Evolutionary conservation across 1,284 basidiomycete genomes (phyloP), one percentile per base, ranked within the genome.

Genomic region (Coniferiporia sulphurascens): DNA sequence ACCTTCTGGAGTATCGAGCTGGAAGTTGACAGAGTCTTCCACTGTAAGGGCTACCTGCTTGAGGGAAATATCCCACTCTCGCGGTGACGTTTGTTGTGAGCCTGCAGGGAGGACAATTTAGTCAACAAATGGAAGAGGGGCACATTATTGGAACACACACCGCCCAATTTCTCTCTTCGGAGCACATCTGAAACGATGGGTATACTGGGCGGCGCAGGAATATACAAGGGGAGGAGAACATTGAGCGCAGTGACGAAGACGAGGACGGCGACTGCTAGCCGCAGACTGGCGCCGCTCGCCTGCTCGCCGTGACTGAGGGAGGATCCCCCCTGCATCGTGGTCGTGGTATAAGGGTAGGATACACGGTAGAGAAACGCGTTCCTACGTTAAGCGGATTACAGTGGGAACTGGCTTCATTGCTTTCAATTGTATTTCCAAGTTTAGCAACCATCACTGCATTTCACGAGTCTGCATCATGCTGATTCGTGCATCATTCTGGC

Each of bases 1-100:
- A 22, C 60, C 60, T 52, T 62, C 43, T 13, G 45, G 2, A 10
- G 56, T 58, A 38, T 62, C 60, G 12, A 62, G 48, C 34, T 52
- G 60, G 55, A 62, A 62, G 45, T 62, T 62, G 46, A 58, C 52
- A n/a, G 56, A 58, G 56, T 62, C 60, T 21, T 62, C 60, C 27
- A 62, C 60, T 13, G 60, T 62, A 34, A 58, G 56, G 3, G 56
- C 60, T 35, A 50, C 60, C 43, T 43, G 49, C 27, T 57, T 57
- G 13, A 61, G 51, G 19, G 48, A 8, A 21, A 52, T 17, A 41
- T 36, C 36, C 51, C 34, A 52, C 51, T 52, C 51, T 21, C 51
- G 35, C 15, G 51, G 34, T 10, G 36, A 22, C 9, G 34, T 35
- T 10, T 43, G 17, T 19, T 41, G 15, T 1, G 12, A 15, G 35